phyloP scores from a whole-genome alignment of 441 rosid species.

The Croton laevigatus region DNA sequence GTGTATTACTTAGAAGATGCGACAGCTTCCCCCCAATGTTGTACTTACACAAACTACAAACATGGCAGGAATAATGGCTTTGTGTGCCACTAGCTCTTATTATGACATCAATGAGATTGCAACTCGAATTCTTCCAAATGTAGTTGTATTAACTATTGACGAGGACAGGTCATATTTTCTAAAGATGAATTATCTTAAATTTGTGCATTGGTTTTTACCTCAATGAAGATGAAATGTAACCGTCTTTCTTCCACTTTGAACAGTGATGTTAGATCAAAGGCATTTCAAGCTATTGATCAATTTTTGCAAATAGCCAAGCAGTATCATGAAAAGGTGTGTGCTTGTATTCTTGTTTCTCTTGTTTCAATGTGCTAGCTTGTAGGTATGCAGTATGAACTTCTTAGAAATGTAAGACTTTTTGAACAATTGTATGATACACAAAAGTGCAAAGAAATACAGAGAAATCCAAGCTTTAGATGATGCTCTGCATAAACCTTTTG shows the following conservation, averaged over 20 bases:
- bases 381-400: slow-evolving; percentile 1
- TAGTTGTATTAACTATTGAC: slow-evolving; percentile 88
- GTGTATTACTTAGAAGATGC: slow-evolving; percentile 5
- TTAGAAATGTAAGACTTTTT: neutral
- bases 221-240: slow-evolving; percentile 4
- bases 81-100: slow-evolving; percentile 91
- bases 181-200: slow-evolving; percentile 7
- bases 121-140: slow-evolving; percentile 86
- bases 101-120: slow-evolving; percentile 91
- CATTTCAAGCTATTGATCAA: slow-evolving; percentile 95
- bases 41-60: slow-evolving; percentile 12
- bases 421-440: neutral
- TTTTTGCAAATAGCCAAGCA: slow-evolving; percentile 91
- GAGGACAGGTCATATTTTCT: slow-evolving; percentile 69
- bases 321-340: slow-evolving; percentile 70
- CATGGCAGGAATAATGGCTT: slow-evolving; percentile 88
- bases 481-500: neutral
- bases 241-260: slow-evolving; percentile 23
- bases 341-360: slow-evolving; percentile 17
- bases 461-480: neutral
- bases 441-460: too few species aligned
- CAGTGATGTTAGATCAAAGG: slow-evolving; percentile 93
- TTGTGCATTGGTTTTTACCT: slow-evolving; percentile 4
- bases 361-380: neutral
- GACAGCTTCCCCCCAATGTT: neutral